These are phyloP conservation scores for Kwoniella dendrophila DNA, from an alignment of 768 basidiomycete genomes.

Conservation along the genomic window DNA sequence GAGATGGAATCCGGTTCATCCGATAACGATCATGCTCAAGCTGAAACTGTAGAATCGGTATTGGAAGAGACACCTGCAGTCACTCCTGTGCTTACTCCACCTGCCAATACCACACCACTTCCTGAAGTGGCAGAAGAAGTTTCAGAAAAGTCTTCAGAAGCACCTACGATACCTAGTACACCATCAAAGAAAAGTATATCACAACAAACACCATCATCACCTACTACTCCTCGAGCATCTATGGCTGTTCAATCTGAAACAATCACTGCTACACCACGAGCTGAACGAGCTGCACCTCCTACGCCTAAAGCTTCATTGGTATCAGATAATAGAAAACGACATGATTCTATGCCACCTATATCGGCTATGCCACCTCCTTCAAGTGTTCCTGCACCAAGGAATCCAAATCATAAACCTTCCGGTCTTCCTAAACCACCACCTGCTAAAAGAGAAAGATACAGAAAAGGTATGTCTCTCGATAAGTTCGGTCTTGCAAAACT, in stretches of 20 bases:
- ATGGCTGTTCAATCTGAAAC: conserved; percentile 8
- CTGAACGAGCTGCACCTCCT: conserved; percentile 9
- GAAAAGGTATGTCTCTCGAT: conserved; percentile 74
- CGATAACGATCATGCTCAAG: conserved; percentile 18
- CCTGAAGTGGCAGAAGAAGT: neutral
- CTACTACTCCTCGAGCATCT: conserved; percentile 40
- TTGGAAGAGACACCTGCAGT: conserved; percentile 12
- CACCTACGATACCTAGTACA: conserved; percentile 24
- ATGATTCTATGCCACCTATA: conserved; percentile 24
- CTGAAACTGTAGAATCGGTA: conserved; percentile 19
- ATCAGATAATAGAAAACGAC: conserved; percentile 19
- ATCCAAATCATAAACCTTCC: conserved; percentile 19
- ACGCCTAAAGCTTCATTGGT: conserved; percentile 30
- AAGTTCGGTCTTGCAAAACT: conserved; percentile 78
- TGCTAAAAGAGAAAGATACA: conserved; percentile 58
- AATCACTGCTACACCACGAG: conserved; percentile 30
- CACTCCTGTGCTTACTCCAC: conserved; percentile 18
- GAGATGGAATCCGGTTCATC: conserved; percentile 41
- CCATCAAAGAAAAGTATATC: conserved; percentile 23
- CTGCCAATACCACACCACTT: neutral
- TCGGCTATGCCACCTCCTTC: conserved; percentile 3
- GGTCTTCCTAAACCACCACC: conserved; percentile 33
- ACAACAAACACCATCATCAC: conserved; percentile 19
- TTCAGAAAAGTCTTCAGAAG: neutral
- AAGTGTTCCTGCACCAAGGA: conserved; percentile 12